phyloP scores from a whole-genome alignment of 805 yeast species.

The Torulaspora delbrueckii region DNA sequence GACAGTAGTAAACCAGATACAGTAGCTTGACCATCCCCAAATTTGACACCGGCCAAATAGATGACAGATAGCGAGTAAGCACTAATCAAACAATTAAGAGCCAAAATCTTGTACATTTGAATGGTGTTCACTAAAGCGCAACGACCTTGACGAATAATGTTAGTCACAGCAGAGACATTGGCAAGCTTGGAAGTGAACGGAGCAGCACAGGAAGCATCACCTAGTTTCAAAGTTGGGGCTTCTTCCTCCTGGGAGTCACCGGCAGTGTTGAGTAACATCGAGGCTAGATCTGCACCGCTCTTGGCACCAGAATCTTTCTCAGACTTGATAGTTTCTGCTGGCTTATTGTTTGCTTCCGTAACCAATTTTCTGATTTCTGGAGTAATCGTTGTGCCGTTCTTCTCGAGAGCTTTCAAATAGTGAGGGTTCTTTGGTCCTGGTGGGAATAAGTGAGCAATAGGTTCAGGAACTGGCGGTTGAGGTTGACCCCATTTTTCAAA shows the following conservation, averaged over 20 bases:
- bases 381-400: slow-evolving; percentile 73
- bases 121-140: slow-evolving; percentile 95
- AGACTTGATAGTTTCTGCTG: slow-evolving; percentile 37
- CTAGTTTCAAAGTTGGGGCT: slow-evolving; percentile 88
- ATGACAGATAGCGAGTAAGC: slow-evolving; percentile 93
- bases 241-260: slow-evolving; percentile 53
- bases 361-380: slow-evolving; percentile 64
- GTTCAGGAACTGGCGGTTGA: slow-evolving; percentile 73
- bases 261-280: slow-evolving; percentile 27
- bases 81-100: slow-evolving; percentile 91
- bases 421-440: slow-evolving; percentile 92
- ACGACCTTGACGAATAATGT: slow-evolving; percentile 95
- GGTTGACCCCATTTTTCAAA: slow-evolving; percentile 80
- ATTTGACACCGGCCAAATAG: slow-evolving; percentile 94
- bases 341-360: slow-evolving; percentile 43
- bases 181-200: slow-evolving; percentile 95
- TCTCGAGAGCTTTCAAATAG: slow-evolving; percentile 79
- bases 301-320: slow-evolving; percentile 52
- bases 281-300: slow-evolving; percentile 51
- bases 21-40: slow-evolving; percentile 98
- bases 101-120: slow-evolving; percentile 97
- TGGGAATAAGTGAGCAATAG: slow-evolving; percentile 93
- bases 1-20: slow-evolving; percentile 88
- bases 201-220: slow-evolving; percentile 99
- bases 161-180: slow-evolving; percentile 86